These are phyloP conservation scores for Dendrostoma leiphaemia DNA, from an alignment of 2,329 filamentous ascomycete genomes.

Conservation along the genomic window DNA sequence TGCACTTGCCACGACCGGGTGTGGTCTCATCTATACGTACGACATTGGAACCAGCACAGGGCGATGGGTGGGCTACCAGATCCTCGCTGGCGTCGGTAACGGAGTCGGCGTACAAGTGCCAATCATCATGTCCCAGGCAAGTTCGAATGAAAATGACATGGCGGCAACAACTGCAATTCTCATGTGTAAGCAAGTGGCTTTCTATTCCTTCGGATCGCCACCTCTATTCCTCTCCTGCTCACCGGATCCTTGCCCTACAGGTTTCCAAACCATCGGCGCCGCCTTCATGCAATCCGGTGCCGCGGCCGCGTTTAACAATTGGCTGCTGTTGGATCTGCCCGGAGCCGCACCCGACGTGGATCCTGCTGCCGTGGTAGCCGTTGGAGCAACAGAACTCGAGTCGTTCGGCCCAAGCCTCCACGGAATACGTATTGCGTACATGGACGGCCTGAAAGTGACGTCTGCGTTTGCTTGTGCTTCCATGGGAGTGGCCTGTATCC, in stretches of 20 bases:
- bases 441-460: not conserved
- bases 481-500: not conserved
- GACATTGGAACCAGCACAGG: slow-evolving; percentile 25
- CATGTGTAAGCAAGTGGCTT: slow-evolving; percentile 21
- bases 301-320: not conserved
- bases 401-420: not conserved
- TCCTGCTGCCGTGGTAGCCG: not conserved
- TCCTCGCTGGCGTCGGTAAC: slow-evolving; percentile 11
- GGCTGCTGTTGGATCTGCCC: not conserved
- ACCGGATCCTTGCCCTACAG: too few relatives aligned
- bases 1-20: slow-evolving; percentile 30
- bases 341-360: not conserved
- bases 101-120: not conserved
- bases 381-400: not conserved
- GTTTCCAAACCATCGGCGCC: not conserved
- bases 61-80: slow-evolving; percentile 36
- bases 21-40: slow-evolving; percentile 33
- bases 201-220: too few relatives aligned
- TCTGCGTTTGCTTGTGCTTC: not conserved
- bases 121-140: slow-evolving; percentile 23
- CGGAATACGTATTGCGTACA: not conserved
- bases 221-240: slow-evolving; percentile 20
- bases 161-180: slow-evolving; percentile 37
- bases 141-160: slow-evolving; percentile 32
- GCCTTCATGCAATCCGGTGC: not conserved